phyloP scores from a whole-genome alignment of 1,284 basidiomycete genomes.

The Sporisorium iseilematis-ciliati region DNA sequence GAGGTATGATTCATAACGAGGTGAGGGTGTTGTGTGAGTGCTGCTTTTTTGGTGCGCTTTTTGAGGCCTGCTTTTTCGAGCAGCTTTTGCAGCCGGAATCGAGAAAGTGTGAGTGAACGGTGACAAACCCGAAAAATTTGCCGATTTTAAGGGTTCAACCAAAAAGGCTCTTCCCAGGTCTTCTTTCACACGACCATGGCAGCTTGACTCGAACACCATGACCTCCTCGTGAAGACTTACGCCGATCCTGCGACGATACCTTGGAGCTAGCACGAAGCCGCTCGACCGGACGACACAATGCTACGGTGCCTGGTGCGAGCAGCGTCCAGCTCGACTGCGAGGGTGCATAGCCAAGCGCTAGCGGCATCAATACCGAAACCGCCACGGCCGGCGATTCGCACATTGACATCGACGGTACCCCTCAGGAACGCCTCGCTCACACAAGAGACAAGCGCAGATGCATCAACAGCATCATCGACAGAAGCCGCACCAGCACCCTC shows the following conservation, averaged over 20 bases:
- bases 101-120: slow-evolving; percentile 1
- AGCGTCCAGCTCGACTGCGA: not conserved
- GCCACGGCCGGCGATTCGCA: not conserved
- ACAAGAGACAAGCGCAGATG: not conserved
- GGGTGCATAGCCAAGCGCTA: not conserved
- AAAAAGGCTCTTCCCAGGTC: not conserved
- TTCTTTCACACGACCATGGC: not conserved
- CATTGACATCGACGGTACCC: not conserved
- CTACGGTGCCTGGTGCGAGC: slow-evolving; percentile 1
- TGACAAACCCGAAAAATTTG: slow-evolving; percentile 20
- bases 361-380: not conserved
- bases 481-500: not conserved
- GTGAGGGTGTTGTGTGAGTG: no score
- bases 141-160: slow-evolving; percentile 24
- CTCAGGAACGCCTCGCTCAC: not conserved
- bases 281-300: not conserved
- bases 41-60: not conserved
- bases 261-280: not conserved
- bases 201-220: not conserved
- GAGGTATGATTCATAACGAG: not conserved
- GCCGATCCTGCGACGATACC: no score
- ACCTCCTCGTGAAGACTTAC: not conserved
- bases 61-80: not conserved
- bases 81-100: no score
- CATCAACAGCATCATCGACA: not conserved